phyloP scores from a whole-genome alignment of 345 rosid genomes.

The Hibiscus tridactylites region DNA sequence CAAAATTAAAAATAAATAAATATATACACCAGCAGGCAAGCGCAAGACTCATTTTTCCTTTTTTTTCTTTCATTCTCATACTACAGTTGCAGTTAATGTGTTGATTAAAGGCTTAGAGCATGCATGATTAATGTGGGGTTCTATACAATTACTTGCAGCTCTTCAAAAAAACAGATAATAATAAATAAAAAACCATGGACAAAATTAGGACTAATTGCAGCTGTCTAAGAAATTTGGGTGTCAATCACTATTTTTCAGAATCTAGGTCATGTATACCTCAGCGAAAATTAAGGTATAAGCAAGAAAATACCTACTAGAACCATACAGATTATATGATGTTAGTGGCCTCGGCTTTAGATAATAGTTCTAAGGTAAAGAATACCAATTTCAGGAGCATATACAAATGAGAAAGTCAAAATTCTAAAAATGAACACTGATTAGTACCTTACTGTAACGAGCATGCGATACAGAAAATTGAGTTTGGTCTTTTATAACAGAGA shows the following conservation, averaged over 20 bases:
- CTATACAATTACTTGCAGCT: neutral
- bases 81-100: neutral
- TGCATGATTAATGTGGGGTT: neutral
- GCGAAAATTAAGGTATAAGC: neutral
- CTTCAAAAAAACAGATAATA: neutral
- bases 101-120: neutral
- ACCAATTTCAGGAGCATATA: neutral
- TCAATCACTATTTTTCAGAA: neutral
- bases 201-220: neutral
- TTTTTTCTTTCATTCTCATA: neutral
- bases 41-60: neutral
- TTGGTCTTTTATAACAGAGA: slow-evolving; percentile 81
- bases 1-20: neutral
- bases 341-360: neutral
- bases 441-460: slow-evolving; percentile 89
- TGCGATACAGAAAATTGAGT: slow-evolving; percentile 83
- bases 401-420: slow-evolving; percentile 1
- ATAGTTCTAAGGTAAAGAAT: neutral
- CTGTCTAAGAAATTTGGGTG: neutral
- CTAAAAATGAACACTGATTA: neutral
- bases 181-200: neutral
- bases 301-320: neutral
- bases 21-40: neutral
- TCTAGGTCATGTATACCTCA: neutral
- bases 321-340: neutral